Base-by-base conservation (phyloP, 768 basidiomycete species). In the Gloeostereum incarnatum region DNA sequence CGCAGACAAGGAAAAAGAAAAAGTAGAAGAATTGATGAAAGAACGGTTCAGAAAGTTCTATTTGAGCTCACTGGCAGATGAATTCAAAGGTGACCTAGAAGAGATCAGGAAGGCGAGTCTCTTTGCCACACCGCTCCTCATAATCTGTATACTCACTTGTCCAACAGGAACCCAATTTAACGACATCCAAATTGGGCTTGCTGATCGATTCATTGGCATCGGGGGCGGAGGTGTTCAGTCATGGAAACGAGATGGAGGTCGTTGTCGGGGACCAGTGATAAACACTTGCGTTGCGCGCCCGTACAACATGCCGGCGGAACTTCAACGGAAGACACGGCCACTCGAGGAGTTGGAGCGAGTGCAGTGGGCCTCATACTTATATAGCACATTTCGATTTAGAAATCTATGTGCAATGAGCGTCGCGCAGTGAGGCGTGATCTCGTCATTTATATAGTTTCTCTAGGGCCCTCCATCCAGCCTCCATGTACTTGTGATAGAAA, bases 191-290 rank as follows among this genome's bases (percentile, higher is more conserved):
- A 4, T 63, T 92, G 2, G 69, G 76, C 0, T 53, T 92, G 36
- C 68, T 92, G 25, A 84, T 92, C 45, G 85, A 91, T 51, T 87
- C 88, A 0, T 61, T 91, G 39, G 84, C 82, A 6, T 74, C 83
- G 1, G 86, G 87, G 3, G 77, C 83, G 1, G 80, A 86, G 18
- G 73, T 85, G 1, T 87, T 84, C 50, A 49, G 57, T 39, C 44
- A 53, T 36, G 50, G 72, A 31, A 76, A 82, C 47, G 86, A 89
- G 58, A 81, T 86, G 72, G 78, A 85, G 34, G 70, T 87, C n/a
- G 69, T 83, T n/a, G n/a, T n/a, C n/a, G n/a, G n/a, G n/a, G n/a
- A n/a, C n/a, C n/a, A n/a, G n/a, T n/a, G n/a, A n/a, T n/a, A n/a
- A n/a, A n/a, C n/a, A n/a, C n/a, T n/a, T n/a, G n/a, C n/a, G n/a